Evolutionary conservation across 23 red algal genomes (phyloP).

Genomic region (Gracilariopsis chorda): DNA sequence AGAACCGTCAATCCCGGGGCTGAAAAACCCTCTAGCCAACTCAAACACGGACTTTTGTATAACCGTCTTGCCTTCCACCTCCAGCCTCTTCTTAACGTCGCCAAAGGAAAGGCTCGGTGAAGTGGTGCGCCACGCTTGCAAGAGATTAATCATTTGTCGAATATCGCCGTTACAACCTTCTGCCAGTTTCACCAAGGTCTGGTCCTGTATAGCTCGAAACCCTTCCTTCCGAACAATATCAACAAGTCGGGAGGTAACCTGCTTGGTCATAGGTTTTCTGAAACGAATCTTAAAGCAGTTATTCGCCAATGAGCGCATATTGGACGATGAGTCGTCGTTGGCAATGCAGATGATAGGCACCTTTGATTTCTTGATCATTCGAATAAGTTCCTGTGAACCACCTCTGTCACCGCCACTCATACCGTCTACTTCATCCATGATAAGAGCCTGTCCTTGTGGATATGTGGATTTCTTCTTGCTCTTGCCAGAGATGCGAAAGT

Average conservation of each 20-base stretch:
- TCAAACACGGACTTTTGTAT: conserved; percentile 61
- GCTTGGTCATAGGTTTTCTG: conserved; percentile 70
- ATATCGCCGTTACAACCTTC: conserved; percentile 98
- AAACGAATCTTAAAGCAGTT: conserved; percentile 92
- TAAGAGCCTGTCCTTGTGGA: conserved; percentile 76
- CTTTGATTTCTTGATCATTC: conserved; percentile 85
- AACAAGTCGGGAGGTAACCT: conserved; percentile 68
- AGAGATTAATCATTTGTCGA: conserved; percentile 93
- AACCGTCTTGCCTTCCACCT: conserved; percentile 64
- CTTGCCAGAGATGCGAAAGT: background rate
- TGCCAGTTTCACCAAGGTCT: conserved; percentile 80
- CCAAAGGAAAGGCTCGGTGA: conserved; percentile 53
- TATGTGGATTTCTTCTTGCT: conserved; percentile 4
- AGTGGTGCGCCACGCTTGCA: conserved; percentile 76
- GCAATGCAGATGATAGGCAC: conserved; percentile 99
- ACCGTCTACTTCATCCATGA: conserved; percentile 99
- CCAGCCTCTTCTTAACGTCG: conserved; percentile 62
- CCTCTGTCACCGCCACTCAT: conserved; percentile 97
- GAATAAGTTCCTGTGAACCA: conserved; percentile 86
- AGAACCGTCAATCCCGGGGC: conserved; percentile 52
- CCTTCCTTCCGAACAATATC: conserved; percentile 85
- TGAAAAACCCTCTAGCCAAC: conserved; percentile 58
- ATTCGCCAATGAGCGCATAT: conserved; percentile 87
- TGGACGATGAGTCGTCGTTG: conserved; percentile 91
- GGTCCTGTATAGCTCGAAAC: conserved; percentile 59